Conservation (phyloP, 2,329 filamentous ascomycete genomes). For the Aquanectria penicillioides region DNA sequence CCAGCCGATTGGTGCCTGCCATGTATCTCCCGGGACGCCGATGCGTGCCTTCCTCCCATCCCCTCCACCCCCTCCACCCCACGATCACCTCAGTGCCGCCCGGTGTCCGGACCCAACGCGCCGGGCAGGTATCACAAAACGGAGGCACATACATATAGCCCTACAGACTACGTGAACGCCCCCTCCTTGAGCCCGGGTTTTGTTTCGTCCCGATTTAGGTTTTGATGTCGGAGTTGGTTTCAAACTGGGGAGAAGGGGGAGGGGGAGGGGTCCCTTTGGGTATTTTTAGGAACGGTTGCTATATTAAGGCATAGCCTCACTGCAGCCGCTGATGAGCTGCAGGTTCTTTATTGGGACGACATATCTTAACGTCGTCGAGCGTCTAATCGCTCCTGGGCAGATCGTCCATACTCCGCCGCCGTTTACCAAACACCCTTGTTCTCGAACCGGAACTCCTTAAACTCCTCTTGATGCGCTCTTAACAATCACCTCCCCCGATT, state of each 20-base stretch:
- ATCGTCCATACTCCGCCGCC: neutral
- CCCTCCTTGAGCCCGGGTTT: no score
- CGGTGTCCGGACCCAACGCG: neutral
- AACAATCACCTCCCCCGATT: no score
- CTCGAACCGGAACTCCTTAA: constrained; percentile 12
- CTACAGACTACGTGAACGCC: no score
- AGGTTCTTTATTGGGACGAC: constrained; percentile 39
- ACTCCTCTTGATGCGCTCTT: constrained; percentile 9
- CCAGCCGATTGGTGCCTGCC: constrained; percentile 28
- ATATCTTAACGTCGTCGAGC: constrained; percentile 25
- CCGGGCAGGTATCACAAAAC: no score
- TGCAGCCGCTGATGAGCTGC: constrained; percentile 48
- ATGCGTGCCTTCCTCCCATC: neutral
- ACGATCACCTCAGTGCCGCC: neutral
- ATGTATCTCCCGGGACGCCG: constrained; percentile 4
- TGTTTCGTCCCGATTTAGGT: constrained; percentile 1
- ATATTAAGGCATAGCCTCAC: constrained; percentile 50
- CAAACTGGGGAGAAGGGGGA: constrained; percentile 1
- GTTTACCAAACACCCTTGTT: constrained; percentile 5
- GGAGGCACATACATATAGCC: no score
- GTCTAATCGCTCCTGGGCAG: constrained; percentile 25
- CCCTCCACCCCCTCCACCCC: neutral
- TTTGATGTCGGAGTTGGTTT: constrained; percentile 3
- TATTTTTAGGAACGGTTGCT: constrained; percentile 51
- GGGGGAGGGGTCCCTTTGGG: constrained; percentile 4